Conservation (phyloP, 2,329 filamentous ascomycete species). For the Arthrobotrys iridis region DNA sequence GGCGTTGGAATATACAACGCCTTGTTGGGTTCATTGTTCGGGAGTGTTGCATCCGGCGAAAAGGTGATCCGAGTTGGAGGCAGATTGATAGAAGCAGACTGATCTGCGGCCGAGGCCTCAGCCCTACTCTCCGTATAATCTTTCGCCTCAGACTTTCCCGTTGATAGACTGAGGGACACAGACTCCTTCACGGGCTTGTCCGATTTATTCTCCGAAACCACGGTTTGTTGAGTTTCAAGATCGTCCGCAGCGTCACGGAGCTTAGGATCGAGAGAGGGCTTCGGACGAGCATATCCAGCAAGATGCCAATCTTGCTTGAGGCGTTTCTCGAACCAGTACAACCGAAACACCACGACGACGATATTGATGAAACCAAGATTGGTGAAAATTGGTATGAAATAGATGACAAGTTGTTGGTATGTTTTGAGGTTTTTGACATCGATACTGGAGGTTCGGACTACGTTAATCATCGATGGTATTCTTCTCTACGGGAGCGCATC, state of each 20-base stretch:
- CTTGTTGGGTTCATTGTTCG: slow-evolving; percentile 62
- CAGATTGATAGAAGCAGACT: background rate
- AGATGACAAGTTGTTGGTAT: slow-evolving; percentile 78
- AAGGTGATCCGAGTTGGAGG: background rate
- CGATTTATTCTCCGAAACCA: background rate
- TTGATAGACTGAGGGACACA: background rate
- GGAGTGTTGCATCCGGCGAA: background rate
- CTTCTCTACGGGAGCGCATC: background rate
- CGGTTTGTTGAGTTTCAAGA: background rate
- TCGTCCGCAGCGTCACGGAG: background rate
- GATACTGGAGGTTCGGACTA: background rate
- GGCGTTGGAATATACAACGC: slow-evolving; percentile 90
- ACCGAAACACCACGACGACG: slow-evolving; percentile 85
- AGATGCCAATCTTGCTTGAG: slow-evolving; percentile 75
- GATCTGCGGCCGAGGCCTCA: background rate
- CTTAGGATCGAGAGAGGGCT: background rate
- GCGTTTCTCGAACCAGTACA: slow-evolving; percentile 98
- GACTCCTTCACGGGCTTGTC: background rate
- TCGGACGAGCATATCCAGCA: background rate
- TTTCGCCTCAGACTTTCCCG: background rate
- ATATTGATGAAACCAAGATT: slow-evolving; percentile 87
- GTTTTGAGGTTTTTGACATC: slow-evolving; percentile 74
- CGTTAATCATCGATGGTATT: slow-evolving; percentile 9
- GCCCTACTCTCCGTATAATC: background rate
- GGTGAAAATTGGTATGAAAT: slow-evolving; percentile 75